A percentile compares a stretch with the other conserved stretches of the same genome.
Evolutionary conservation across 768 basidiomycete genomes (phyloP).

Genomic region (Suillus hirtellus): DNA sequence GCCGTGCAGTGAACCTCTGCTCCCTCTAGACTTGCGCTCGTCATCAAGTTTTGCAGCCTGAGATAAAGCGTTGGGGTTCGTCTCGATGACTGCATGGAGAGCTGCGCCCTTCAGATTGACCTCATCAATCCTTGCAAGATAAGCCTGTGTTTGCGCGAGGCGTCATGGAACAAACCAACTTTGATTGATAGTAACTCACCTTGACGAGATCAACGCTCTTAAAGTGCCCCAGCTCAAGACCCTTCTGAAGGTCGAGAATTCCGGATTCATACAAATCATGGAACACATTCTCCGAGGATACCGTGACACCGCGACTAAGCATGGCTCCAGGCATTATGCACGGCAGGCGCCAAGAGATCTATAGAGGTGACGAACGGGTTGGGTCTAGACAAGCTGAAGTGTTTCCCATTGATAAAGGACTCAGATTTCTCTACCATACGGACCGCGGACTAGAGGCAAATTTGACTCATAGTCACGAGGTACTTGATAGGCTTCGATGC

Average conservation of each 20-base stretch:
- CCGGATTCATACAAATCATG: slow-evolving; percentile 68
- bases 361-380: slow-evolving; percentile 10
- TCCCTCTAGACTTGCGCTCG: slow-evolving; percentile 46
- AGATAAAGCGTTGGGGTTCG: slow-evolving; percentile 53
- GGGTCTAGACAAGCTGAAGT: slow-evolving; percentile 6
- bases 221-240: slow-evolving; percentile 51
- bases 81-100: slow-evolving; percentile 62
- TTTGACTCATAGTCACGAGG: neutral
- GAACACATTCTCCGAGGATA: slow-evolving; percentile 17
- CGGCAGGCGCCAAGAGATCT: slow-evolving; percentile 8
- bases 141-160: slow-evolving; percentile 43
- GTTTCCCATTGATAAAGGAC: slow-evolving; percentile 25
- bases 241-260: slow-evolving; percentile 53
- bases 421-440: slow-evolving; percentile 16
- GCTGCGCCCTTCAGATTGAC: slow-evolving; percentile 60
- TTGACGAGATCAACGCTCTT: slow-evolving; percentile 65
- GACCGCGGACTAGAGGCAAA: neutral
- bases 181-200: slow-evolving; percentile 29
- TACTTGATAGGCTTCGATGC: neutral
- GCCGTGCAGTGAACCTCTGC: slow-evolving; percentile 52
- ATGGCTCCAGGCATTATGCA: slow-evolving; percentile 20
- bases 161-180: neutral
- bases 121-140: slow-evolving; percentile 65
- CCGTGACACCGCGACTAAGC: neutral
- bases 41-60: slow-evolving; percentile 52